A percentile compares a stretch with the other conserved stretches of the same genome.
These are phyloP conservation scores for Dendrostoma leiphaemia DNA, from an alignment of 2,329 filamentous ascomycete genomes.

Conservation along the genomic window DNA sequence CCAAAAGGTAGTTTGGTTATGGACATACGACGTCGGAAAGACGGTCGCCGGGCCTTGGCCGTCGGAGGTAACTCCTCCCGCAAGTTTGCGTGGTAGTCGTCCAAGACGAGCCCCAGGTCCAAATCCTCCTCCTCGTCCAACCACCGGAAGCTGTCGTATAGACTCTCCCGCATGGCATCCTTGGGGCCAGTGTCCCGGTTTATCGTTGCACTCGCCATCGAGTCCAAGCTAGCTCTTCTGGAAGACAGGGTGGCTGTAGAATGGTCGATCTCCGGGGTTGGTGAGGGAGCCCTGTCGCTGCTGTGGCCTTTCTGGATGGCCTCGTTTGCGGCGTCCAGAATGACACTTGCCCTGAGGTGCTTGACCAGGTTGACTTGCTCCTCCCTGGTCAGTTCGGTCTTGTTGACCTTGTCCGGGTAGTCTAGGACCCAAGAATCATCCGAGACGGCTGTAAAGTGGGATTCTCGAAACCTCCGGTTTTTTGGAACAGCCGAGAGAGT, in stretches of 20 bases:
- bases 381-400: constrained; percentile 67
- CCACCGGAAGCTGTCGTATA: constrained; percentile 71
- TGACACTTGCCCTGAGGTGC: constrained; percentile 39
- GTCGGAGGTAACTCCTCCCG: constrained; percentile 47
- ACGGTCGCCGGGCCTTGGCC: constrained; percentile 50
- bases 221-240: constrained; percentile 30
- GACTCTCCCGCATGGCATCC: constrained; percentile 44
- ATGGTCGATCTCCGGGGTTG: constrained; percentile 28
- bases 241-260: constrained; percentile 28
- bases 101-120: constrained; percentile 63
- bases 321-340: constrained; percentile 48
- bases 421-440: constrained; percentile 68
- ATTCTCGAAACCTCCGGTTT: constrained; percentile 30
- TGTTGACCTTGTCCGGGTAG: constrained; percentile 70
- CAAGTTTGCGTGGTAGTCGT: constrained; percentile 68
- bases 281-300: constrained; percentile 30
- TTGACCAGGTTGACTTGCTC: constrained; percentile 64
- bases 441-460: constrained; percentile 41
- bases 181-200: constrained; percentile 15
- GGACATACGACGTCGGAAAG: constrained; percentile 70
- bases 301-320: constrained; percentile 48
- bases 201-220: constrained; percentile 19
- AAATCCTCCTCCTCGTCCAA: constrained; percentile 71
- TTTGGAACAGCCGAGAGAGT: constrained; percentile 28
- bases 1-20: constrained; percentile 65